Evolutionary conservation across 352 stramenopile species (phyloP), one percentile per base, ranked within the genome.

Genomic region (Globisporangium parvum): DNA sequence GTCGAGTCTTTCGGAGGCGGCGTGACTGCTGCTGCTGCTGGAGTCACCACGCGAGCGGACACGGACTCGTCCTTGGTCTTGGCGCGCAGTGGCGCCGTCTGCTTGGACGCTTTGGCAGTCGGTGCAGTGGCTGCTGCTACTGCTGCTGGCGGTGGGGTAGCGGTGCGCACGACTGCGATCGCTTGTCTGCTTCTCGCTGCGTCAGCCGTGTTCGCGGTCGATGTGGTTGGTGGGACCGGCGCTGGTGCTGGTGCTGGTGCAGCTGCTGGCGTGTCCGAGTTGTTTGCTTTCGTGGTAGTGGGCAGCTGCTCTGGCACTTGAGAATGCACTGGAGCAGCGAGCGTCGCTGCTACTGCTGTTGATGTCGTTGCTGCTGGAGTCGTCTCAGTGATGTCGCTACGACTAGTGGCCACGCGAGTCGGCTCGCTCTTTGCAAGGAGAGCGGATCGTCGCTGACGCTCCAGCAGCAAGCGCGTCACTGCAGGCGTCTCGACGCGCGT

Each of bases 381-480:
- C 12, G 10, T 37, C 8, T 10, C 31, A 10, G 31, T 37, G 6
- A 8, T 12, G 31, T 37, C 31, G 31, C 31, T 37, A 2, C 31
- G 1, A 8, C 31, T 37, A 12, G 31, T 37, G 31, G 12, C 45
- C 12, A 24, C 23, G 6, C 23, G 6, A 21, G 23, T 17, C 24
- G 21, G n/a, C 31, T 41, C n/a, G 24, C 44, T 31, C 26, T 20
- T 51, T 44, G 26, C 24, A 44, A 18, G 23, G 24, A 37, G 9
- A 2, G 10, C 23, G 15, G 26, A 3, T n/a, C 17, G 33, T 33
- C 48, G 58, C 24, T 63, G 47, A 6, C 60, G 60, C 18, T 40
- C 35, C 2, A 47, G 31, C 20, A 66, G 15, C 60, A 66, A 20
- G 14, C 51, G 40, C 6, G 60, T 55, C 33, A 66, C 60, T 14